Base-by-base conservation (phyloP, 2,329 filamentous ascomycete species). In the Penicillium occitanis region DNA sequence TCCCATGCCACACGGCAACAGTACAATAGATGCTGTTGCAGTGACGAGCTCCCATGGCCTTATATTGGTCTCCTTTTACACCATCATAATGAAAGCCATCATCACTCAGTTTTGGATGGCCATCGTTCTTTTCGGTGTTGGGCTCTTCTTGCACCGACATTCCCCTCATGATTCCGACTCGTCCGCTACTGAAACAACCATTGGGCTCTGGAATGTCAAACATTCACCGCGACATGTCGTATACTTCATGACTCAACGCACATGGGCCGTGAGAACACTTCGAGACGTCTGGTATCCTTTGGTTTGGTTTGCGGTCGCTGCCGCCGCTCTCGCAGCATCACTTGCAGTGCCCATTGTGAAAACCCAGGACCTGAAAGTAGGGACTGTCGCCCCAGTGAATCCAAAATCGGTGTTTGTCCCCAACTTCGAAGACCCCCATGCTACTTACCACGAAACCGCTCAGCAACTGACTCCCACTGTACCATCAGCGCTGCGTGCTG, bases 31-130 rank as follows among this genome's bases (percentile, higher is more conserved):
- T 42, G 60, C 60, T 22, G 11, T 19, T 1, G 60, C 60, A 13
- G 44, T 63, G n/a, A 22, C 60, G n/a, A 37, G 48, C 44, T 63
- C 60, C 6, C n/a, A 63, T 17, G 60, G 60, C 44, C 22, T 63
- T 17, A 53, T 63, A 17, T n/a, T 63, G 13, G 14, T 63, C 13
- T 63, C 60, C 0, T 63, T 63, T 3, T 63, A 63, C 30, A 53
- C 60, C 11, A 22, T 63, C n/a, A 63, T 63, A 30, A 63, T 63
- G 44, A 63, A 63, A 30, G 60, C 60, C 30, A 63, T 63, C 22
- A 3, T 63, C 22, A 63, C 60, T 7, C 46, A 63, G 17, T 63
- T 63, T 35, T 63, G 60, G 60, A 46, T 42, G 19, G 60, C 14
- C 10, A 53, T 63, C 35, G 60, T 63, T 22, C 28, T 63, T 22